Conservation (phyloP, 768 basidiomycete species). For the Grammothele lineata region DNA sequence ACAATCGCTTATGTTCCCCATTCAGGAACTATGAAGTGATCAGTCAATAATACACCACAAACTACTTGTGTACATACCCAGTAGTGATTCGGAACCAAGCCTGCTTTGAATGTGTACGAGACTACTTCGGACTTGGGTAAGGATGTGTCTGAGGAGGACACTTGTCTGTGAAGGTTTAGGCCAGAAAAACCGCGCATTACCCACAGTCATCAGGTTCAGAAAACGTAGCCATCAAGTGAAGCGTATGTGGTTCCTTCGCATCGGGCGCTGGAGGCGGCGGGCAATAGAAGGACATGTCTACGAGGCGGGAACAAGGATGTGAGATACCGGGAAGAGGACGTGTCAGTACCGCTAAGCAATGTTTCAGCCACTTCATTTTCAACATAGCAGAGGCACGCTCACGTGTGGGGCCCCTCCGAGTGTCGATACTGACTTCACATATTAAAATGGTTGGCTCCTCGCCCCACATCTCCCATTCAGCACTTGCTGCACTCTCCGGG, state of each 20-base stretch:
- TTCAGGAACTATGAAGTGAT: slow-evolving; percentile 6
- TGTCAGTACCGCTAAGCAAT: slow-evolving; percentile 38
- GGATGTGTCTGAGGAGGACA: slow-evolving; percentile 25
- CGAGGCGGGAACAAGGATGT: slow-evolving; percentile 32
- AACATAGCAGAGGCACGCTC: too few relatives aligned
- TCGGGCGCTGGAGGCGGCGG: slow-evolving; percentile 16
- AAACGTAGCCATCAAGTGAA: slow-evolving; percentile 49
- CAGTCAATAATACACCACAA: too few relatives aligned
- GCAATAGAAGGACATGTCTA: slow-evolving; percentile 42
- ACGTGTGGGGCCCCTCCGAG: slow-evolving; percentile 44
- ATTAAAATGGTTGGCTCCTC: slow-evolving; percentile 60
- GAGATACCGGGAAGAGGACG: slow-evolving; percentile 45
- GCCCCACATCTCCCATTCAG: slow-evolving; percentile 51
- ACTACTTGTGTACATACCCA: slow-evolving; percentile 35
- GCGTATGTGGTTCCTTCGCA: slow-evolving; percentile 20
- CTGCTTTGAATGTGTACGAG: slow-evolving; percentile 25
- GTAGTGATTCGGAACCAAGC: slow-evolving; percentile 1
- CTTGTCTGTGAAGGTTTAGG: too few relatives aligned
- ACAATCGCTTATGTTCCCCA: slow-evolving; percentile 28
- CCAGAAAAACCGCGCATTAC: slow-evolving; percentile 15
- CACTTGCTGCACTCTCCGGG: slow-evolving; percentile 23
- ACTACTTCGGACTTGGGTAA: slow-evolving; percentile 35
- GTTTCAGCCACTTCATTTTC: too few relatives aligned
- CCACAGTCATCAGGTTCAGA: slow-evolving; percentile 63
- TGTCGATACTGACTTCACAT: slow-evolving; percentile 52